phyloP scores from a whole-genome alignment of 176 grass and related monocot species.

The Metroxylon sagu region DNA sequence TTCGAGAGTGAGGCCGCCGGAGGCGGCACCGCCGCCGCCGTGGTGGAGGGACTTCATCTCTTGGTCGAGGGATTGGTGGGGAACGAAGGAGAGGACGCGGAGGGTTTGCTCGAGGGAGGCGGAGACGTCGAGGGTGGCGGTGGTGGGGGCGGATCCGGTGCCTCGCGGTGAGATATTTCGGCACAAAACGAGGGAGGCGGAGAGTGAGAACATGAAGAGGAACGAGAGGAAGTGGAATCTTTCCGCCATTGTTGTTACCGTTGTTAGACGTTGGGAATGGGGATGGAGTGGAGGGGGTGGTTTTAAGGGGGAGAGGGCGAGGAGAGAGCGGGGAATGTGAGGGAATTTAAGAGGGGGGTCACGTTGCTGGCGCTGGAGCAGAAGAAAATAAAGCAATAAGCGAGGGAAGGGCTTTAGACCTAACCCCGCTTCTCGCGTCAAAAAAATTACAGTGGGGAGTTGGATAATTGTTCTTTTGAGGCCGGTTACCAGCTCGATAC shows the following conservation, averaged over 20 bases:
- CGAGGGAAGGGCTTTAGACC: too few species aligned
- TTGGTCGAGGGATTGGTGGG: slow-evolving; percentile 19
- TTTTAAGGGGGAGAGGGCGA: too few species aligned
- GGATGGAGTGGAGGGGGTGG: too few species aligned
- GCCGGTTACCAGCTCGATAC: too few species aligned
- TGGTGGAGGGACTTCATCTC: slow-evolving; percentile 13
- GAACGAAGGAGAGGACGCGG: slow-evolving; percentile 44
- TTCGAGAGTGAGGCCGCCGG: slow-evolving; percentile 13
- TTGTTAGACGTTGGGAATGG: too few species aligned
- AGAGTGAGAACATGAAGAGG: slow-evolving; percentile 1
- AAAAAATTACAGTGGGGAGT: too few species aligned
- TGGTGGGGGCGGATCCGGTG: not conserved
- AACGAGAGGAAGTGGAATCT: slow-evolving; percentile 1
- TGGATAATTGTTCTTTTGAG: too few species aligned
- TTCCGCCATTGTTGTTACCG: slow-evolving; percentile 14
- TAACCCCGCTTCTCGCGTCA: too few species aligned
- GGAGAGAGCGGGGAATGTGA: too few species aligned
- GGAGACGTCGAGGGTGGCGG: slow-evolving; percentile 47
- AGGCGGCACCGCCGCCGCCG: not conserved
- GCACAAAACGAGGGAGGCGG: slow-evolving; percentile 2
- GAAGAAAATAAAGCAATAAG: too few species aligned
- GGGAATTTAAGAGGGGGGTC: too few species aligned
- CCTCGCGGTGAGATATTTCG: slow-evolving; percentile 1
- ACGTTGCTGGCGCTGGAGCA: too few species aligned
- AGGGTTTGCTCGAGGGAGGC: slow-evolving; percentile 42